Evolutionary conservation across 1,284 basidiomycete species (phyloP).

Genomic region (Ustilago tritici): DNA sequence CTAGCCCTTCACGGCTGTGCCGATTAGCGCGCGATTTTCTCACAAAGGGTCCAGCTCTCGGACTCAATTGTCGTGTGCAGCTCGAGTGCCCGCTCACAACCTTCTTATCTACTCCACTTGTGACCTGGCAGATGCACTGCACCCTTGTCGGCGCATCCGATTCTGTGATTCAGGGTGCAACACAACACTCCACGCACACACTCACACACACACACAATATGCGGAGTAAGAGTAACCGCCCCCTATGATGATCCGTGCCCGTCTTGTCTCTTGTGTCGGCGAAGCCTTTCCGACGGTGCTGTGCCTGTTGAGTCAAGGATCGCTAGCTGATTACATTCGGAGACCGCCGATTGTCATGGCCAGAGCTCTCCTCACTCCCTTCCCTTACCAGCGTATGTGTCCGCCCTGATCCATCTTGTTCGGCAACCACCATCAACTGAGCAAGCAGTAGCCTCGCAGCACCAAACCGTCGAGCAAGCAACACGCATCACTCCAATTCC

Average conservation of each 20-base stretch:
- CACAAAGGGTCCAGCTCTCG: not conserved
- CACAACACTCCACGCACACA: not conserved
- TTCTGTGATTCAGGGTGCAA: constrained; percentile 7
- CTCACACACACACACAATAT: not conserved
- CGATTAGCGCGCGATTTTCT: not conserved
- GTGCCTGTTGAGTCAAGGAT: not conserved
- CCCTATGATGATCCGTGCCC: constrained; percentile 13
- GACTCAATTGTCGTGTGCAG: constrained; percentile 2
- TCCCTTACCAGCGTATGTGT: not conserved
- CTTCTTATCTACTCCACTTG: constrained; percentile 9
- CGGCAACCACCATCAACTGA: not conserved
- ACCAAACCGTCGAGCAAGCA: not conserved
- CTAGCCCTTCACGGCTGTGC: not conserved
- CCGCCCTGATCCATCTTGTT: not conserved
- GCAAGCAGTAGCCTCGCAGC: not conserved
- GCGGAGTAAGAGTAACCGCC: constrained; percentile 5
- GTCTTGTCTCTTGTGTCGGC: not conserved
- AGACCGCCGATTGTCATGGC: constrained; percentile 12
- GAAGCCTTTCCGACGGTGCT: not conserved
- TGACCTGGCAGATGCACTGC: constrained; percentile 6
- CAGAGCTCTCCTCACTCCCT: not conserved
- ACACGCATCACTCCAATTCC: not conserved
- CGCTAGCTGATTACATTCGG: not conserved
- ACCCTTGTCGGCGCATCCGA: constrained; percentile 10
- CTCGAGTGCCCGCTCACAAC: not conserved